These are phyloP conservation scores for Chaetomidium leptoderma DNA, from an alignment of 495 filamentous ascomycete species.

Conservation along the genomic window DNA sequence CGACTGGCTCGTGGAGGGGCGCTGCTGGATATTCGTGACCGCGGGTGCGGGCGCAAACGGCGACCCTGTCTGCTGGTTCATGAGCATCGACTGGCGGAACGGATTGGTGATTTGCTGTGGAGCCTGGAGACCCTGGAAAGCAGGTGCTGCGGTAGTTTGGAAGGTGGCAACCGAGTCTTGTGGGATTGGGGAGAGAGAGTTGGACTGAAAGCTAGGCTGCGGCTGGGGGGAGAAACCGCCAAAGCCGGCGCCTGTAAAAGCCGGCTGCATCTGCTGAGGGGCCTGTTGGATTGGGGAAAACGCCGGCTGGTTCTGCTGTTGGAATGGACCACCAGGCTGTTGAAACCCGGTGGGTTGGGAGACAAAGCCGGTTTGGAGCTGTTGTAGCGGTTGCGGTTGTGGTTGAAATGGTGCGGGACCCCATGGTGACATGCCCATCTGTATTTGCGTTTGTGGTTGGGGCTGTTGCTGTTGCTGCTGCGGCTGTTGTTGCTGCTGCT, in stretches of 20 bases:
- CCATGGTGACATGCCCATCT: slow-evolving; percentile 35
- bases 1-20: slow-evolving; percentile 53
- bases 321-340: slow-evolving; percentile 46
- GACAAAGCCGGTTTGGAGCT: slow-evolving; percentile 51
- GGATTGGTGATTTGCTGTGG: slow-evolving; percentile 71
- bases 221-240: slow-evolving; percentile 75
- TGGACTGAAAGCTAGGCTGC: slow-evolving; percentile 46
- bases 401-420: slow-evolving; percentile 30
- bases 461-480: slow-evolving; percentile 21
- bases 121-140: slow-evolving; percentile 43
- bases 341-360: slow-evolving; percentile 47
- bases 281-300: slow-evolving; percentile 41
- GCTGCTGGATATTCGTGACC: slow-evolving; percentile 31
- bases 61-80: slow-evolving; percentile 49
- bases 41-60: slow-evolving; percentile 24
- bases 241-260: slow-evolving; percentile 77
- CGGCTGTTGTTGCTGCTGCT: slow-evolving; percentile 27
- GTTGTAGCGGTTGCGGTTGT: slow-evolving; percentile 30
- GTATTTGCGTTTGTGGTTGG: slow-evolving; percentile 27
- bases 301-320: slow-evolving; percentile 46
- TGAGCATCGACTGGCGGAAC: slow-evolving; percentile 81
- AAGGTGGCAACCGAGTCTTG: slow-evolving; percentile 58
- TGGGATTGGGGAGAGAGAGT: slow-evolving; percentile 55
- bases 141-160: slow-evolving; percentile 38
- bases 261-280: slow-evolving; percentile 42